These are phyloP conservation scores for Pseudonitzschia multiseries DNA, from an alignment of 108 stramenopile species.

Conservation along the genomic window DNA sequence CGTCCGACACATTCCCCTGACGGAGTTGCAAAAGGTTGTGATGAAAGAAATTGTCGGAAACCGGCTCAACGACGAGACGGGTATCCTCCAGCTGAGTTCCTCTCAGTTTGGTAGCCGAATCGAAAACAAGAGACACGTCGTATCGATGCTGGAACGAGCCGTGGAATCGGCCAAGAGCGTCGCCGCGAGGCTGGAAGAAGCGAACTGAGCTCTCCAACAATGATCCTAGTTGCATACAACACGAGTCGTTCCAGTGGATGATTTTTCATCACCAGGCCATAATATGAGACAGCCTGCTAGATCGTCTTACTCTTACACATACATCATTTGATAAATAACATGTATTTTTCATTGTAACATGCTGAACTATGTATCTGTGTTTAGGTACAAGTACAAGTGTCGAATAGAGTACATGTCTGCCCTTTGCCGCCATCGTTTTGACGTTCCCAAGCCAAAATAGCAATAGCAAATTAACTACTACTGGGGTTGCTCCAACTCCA, in stretches of 20 bases:
- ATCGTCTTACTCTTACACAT: too few species aligned
- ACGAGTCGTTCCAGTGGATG: too few species aligned
- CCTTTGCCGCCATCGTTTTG: too few species aligned
- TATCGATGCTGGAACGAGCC: slow-evolving; percentile 80
- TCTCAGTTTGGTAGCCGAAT: slow-evolving; percentile 85
- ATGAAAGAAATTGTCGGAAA: slow-evolving; percentile 74
- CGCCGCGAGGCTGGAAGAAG: slow-evolving; percentile 39
- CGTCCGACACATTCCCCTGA: slow-evolving; percentile 59
- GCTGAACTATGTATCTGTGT: too few species aligned
- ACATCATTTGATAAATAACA: too few species aligned
- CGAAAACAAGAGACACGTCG: slow-evolving; percentile 85
- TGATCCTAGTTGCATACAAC: not conserved
- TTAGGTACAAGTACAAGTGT: too few species aligned
- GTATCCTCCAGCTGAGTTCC: slow-evolving; percentile 59
- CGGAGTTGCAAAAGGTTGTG: slow-evolving; percentile 53
- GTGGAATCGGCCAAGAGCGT: slow-evolving; percentile 56
- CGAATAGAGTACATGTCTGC: too few species aligned
- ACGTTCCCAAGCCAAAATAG: too few species aligned
- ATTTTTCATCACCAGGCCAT: too few species aligned
- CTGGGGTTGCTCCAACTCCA: slow-evolving; percentile 3
- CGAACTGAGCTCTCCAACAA: not conserved
- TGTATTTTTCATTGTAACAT: not conserved
- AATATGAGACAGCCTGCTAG: too few species aligned
- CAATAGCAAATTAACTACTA: not conserved
- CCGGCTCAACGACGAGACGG: slow-evolving; percentile 59